Percentiles rank a stretch among this genome's conserved stretches.
These are phyloP conservation scores for Phytophthora melonis DNA, from an alignment of 352 stramenopile genomes.

Conservation along the genomic window DNA sequence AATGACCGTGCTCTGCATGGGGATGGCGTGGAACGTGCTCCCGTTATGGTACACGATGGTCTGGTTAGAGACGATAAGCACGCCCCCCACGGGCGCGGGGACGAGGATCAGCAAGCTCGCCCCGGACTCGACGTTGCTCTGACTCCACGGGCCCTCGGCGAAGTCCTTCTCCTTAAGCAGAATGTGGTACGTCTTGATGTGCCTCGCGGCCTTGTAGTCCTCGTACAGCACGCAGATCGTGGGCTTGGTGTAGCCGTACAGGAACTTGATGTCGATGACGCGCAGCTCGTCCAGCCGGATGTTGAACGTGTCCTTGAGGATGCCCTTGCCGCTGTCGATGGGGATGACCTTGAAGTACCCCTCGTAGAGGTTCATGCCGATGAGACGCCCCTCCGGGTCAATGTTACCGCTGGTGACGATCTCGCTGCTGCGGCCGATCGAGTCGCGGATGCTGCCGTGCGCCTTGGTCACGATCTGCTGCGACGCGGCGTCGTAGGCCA, in stretches of 20 bases:
- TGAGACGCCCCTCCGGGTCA: conserved; percentile 84
- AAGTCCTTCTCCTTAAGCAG: conserved; percentile 92
- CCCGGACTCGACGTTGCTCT: conserved; percentile 90
- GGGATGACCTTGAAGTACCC: conserved; percentile 92
- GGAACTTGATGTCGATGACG: conserved; percentile 95
- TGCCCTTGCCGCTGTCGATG: conserved; percentile 83
- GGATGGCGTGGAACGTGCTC: conserved; percentile 89
- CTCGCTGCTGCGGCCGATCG: conserved; percentile 89
- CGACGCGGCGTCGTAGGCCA: conserved; percentile 79
- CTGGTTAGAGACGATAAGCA: conserved; percentile 93
- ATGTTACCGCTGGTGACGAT: conserved; percentile 91
- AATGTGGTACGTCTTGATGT: conserved; percentile 94
- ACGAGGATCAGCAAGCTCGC: conserved; percentile 91
- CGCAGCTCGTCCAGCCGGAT: conserved; percentile 93
- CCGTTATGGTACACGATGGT: conserved; percentile 94
- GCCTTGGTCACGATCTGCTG: conserved; percentile 87
- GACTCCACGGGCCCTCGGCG: conserved; percentile 87
- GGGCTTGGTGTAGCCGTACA: conserved; percentile 89
- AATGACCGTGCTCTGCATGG: conserved; percentile 92
- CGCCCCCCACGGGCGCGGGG: conserved; percentile 81
- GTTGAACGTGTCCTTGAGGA: conserved; percentile 91
- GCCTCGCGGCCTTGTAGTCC: conserved; percentile 89
- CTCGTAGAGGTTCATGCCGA: conserved; percentile 94
- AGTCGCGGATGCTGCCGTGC: conserved; percentile 87
- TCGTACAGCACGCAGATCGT: conserved; percentile 94